phyloP scores from a whole-genome alignment of 306 rosid species.

The Corylus heterophylla region DNA sequence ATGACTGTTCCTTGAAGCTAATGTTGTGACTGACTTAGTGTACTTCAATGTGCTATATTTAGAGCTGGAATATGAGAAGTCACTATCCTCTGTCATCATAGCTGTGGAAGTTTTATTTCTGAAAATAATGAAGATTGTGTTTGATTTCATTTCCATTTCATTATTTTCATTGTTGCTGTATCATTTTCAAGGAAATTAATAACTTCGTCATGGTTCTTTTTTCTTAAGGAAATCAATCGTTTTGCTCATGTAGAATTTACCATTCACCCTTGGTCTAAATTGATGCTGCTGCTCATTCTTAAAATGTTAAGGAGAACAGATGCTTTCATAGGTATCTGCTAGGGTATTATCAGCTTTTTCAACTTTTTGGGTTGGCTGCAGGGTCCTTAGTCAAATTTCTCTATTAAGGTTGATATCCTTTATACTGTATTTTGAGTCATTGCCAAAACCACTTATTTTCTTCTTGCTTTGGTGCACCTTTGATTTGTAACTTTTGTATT shows the following conservation, averaged over 20 bases:
- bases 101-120: background rate
- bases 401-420: background rate
- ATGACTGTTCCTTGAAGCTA: constrained; percentile 10
- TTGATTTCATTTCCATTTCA: background rate
- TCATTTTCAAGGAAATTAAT: background rate
- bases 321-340: background rate
- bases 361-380: constrained; percentile 20
- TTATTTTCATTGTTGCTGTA: background rate
- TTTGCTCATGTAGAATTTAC: background rate
- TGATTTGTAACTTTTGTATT: background rate
- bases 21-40: constrained; percentile 9
- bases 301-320: background rate
- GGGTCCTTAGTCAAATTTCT: background rate
- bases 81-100: background rate
- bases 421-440: background rate
- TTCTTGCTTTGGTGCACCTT: background rate
- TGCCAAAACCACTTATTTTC: background rate
- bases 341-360: background rate
- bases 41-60: background rate
- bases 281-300: background rate
- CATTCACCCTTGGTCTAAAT: background rate
- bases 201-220: background rate
- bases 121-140: background rate
- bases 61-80: background rate
- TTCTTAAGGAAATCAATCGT: background rate